phyloP scores from a whole-genome alignment of 2,329 filamentous ascomycete genomes.

The Beauveria sp. region DNA sequence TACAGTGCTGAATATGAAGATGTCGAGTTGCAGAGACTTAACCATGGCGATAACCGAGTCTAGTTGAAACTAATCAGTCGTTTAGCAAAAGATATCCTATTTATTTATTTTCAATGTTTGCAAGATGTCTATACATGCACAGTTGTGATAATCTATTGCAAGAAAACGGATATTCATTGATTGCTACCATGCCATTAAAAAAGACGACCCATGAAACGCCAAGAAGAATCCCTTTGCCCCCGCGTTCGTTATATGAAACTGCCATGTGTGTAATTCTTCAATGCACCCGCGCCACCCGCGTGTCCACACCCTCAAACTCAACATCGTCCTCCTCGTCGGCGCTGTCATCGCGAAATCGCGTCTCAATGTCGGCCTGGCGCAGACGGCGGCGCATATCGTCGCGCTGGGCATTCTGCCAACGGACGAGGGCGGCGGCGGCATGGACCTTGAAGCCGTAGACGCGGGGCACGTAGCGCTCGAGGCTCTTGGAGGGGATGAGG shows the following conservation, averaged over 20 bases:
- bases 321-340: slow-evolving; percentile 52
- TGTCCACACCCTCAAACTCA: slow-evolving; percentile 31
- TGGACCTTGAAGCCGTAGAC: slow-evolving; percentile 97
- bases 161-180: background rate
- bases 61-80: background rate
- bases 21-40: slow-evolving; percentile 24
- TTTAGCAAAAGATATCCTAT: background rate
- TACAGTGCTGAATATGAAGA: slow-evolving; percentile 17
- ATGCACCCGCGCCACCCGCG: slow-evolving; percentile 1
- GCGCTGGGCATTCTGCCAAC: slow-evolving; percentile 81
- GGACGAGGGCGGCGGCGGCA: slow-evolving; percentile 73
- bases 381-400: slow-evolving; percentile 78
- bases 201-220: slow-evolving; percentile 10
- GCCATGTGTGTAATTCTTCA: background rate
- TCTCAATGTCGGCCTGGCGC: slow-evolving; percentile 63
- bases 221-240: background rate
- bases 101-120: background rate
- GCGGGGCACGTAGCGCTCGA: slow-evolving; percentile 78
- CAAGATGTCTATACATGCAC: background rate
- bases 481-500: slow-evolving; percentile 77
- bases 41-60: slow-evolving; percentile 7
- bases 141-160: background rate
- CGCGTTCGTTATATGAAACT: background rate
- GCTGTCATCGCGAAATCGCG: slow-evolving; percentile 67
- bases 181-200: slow-evolving; percentile 6